Conservation (phyloP, 2,329 filamentous ascomycete genomes). For the Aaosphaeria pasadenensis region DNA sequence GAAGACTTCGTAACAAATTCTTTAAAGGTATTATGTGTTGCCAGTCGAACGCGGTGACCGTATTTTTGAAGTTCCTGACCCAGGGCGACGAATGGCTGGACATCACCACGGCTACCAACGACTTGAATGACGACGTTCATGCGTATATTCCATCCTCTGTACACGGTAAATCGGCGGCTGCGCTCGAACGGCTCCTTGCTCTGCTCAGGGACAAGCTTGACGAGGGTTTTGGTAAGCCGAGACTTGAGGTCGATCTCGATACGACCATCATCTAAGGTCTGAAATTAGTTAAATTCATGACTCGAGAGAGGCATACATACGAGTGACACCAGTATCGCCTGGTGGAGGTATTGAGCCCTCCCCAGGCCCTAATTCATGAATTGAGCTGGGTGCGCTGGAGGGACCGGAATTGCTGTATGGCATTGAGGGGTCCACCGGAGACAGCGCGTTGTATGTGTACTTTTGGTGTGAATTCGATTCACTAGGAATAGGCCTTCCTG, state of each 20-base stretch:
- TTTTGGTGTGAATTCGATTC: too few species aligned
- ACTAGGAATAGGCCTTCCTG: too few species aligned
- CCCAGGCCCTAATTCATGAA: background rate
- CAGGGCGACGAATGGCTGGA: slow-evolving; percentile 12
- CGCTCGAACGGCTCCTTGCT: background rate
- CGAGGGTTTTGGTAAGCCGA: slow-evolving; percentile 12
- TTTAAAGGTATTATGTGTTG: slow-evolving; percentile 19
- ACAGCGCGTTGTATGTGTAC: too few species aligned
- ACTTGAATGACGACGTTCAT: slow-evolving; percentile 42
- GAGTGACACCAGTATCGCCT: background rate
- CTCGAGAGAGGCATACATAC: background rate
- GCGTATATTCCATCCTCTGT: too few species aligned
- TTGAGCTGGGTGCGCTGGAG: too few species aligned
- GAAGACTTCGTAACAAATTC: slow-evolving; percentile 15
- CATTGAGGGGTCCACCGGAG: too few species aligned
- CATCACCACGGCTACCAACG: slow-evolving; percentile 40
- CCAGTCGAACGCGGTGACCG: slow-evolving; percentile 26
- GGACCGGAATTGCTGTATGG: too few species aligned
- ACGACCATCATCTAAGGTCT: slow-evolving; percentile 18
- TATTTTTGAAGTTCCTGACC: slow-evolving; percentile 7
- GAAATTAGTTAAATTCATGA: background rate
- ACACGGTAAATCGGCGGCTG: too few species aligned
- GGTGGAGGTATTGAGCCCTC: background rate
- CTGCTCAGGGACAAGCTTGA: slow-evolving; percentile 12
- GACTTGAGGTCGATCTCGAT: slow-evolving; percentile 23